Evolutionary conservation across 2,329 filamentous ascomycete genomes (phyloP).

Genomic region (Purpureocillium lavendulum): DNA sequence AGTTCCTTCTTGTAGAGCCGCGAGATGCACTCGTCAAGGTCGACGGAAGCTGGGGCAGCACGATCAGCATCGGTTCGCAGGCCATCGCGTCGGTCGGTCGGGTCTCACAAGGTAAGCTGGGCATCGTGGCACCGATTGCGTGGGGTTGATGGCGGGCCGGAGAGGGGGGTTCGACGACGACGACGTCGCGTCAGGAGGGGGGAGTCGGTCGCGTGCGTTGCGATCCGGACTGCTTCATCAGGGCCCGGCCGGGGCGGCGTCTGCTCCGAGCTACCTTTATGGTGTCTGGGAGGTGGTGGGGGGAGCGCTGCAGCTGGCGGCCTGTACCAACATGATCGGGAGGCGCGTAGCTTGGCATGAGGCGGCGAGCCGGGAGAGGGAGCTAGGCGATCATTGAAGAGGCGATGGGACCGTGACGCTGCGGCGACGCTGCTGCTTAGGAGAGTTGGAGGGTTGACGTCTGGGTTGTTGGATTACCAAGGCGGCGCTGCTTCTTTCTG

Average conservation of each 20-base stretch:
- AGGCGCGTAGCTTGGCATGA: constrained; percentile 13
- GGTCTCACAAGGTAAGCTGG: constrained; percentile 49
- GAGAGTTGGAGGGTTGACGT: neutral
- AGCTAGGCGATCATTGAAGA: constrained; percentile 4
- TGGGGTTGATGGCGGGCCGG: no score
- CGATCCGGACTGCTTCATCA: constrained; percentile 10
- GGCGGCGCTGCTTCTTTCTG: no score
- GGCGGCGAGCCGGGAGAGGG: constrained; percentile 3
- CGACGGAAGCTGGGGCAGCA: constrained; percentile 66
- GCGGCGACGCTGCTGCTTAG: neutral
- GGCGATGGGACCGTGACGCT: neutral
- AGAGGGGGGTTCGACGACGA: no score
- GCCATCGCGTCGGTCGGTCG: no score
- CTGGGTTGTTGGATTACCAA: no score
- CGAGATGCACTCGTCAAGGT: constrained; percentile 97
- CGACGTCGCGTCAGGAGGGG: no score
- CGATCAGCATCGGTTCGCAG: constrained; percentile 6
- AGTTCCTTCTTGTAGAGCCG: constrained; percentile 96
- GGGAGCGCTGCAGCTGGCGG: constrained; percentile 21
- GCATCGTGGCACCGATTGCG: constrained; percentile 32
- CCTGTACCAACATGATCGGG: constrained; percentile 34
- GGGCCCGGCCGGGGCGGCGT: constrained; percentile 17
- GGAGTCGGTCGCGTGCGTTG: neutral
- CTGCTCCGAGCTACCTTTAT: constrained; percentile 18
- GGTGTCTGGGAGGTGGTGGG: constrained; percentile 16